Percentiles rank a stretch among this genome's conserved stretches.
phyloP scores from a whole-genome alignment of 2,329 filamentous ascomycete species.

The Mariannaea elegans region DNA sequence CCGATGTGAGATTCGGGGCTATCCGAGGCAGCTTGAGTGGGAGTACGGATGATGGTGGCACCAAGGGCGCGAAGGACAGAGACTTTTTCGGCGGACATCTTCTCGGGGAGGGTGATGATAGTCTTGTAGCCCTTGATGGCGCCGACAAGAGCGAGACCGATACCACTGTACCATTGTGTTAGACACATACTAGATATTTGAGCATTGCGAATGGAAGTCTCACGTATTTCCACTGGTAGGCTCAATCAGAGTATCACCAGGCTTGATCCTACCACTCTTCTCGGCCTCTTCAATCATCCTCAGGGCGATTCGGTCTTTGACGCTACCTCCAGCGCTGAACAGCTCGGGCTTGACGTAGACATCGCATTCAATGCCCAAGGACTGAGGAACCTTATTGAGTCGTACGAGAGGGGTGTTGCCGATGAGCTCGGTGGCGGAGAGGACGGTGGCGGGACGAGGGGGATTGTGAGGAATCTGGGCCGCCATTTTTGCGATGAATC shows the following conservation, averaged over 20 bases:
- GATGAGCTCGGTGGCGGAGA: slow-evolving; percentile 85
- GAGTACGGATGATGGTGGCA: slow-evolving; percentile 96
- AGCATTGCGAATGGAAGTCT: slow-evolving; percentile 37
- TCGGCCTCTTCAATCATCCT: slow-evolving; percentile 98
- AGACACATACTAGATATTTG: slow-evolving; percentile 24
- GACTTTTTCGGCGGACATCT: slow-evolving; percentile 99
- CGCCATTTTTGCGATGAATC: slow-evolving; percentile 29
- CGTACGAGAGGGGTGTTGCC: slow-evolving; percentile 96
- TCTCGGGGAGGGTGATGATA: slow-evolving; percentile 98
- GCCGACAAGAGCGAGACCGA: slow-evolving; percentile 90
- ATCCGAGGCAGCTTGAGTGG: slow-evolving; percentile 94
- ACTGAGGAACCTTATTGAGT: slow-evolving; percentile 91
- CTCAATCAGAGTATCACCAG: slow-evolving; percentile 96
- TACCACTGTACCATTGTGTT: slow-evolving; percentile 65
- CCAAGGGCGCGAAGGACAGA: slow-evolving; percentile 92
- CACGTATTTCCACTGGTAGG: slow-evolving; percentile 95
- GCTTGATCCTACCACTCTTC: slow-evolving; percentile 90
- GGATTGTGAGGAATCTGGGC: slow-evolving; percentile 43
- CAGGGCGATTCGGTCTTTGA: slow-evolving; percentile 94
- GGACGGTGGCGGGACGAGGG: slow-evolving; percentile 50
- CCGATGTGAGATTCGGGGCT: slow-evolving; percentile 96
- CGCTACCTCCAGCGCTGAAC: slow-evolving; percentile 92
- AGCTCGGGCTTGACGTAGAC: slow-evolving; percentile 93
- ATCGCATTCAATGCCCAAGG: slow-evolving; percentile 85
- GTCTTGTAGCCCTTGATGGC: slow-evolving; percentile 98